Evolutionary conservation across 1,284 basidiomycete species (phyloP).

Genomic region (Sparassis latifolia): DNA sequence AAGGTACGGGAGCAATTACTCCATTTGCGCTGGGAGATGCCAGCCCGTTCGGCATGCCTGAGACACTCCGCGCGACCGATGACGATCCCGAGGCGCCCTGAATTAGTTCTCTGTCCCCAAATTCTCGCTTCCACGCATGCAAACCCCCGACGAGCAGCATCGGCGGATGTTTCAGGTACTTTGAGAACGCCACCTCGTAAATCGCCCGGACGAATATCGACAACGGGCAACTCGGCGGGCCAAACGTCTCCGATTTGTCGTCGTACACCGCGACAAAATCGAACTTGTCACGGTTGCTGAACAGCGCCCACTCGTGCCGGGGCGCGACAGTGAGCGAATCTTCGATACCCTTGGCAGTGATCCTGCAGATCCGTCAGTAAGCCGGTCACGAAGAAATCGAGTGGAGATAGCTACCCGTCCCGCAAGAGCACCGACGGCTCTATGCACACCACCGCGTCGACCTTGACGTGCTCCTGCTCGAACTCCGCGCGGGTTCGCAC

Average conservation of each 20-base stretch:
- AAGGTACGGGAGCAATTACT: conserved; percentile 9
- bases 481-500: conserved; percentile 76
- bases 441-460: conserved; percentile 73
- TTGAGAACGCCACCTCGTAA: conserved; percentile 67
- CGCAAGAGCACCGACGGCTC: conserved; percentile 76
- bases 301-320: conserved; percentile 62
- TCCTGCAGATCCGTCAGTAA: conserved; percentile 34
- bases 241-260: conserved; percentile 55
- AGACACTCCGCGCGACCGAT: background rate
- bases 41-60: conserved; percentile 11
- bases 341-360: conserved; percentile 67
- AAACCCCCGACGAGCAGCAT: conserved; percentile 85
- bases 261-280: conserved; percentile 93
- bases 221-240: conserved; percentile 44
- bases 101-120: conserved; percentile 45
- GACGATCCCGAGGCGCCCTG: conserved; percentile 22
- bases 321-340: conserved; percentile 72
- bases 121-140: conserved; percentile 73
- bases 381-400: background rate
- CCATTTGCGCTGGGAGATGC: conserved; percentile 15
- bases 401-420: conserved; percentile 46
- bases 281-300: conserved; percentile 79
- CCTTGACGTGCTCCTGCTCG: conserved; percentile 66
- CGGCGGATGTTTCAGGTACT: conserved; percentile 72
- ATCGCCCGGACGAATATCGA: conserved; percentile 62